Evolutionary conservation across 257 asterid species (phyloP).

Genomic region (Echites panduratus): DNA sequence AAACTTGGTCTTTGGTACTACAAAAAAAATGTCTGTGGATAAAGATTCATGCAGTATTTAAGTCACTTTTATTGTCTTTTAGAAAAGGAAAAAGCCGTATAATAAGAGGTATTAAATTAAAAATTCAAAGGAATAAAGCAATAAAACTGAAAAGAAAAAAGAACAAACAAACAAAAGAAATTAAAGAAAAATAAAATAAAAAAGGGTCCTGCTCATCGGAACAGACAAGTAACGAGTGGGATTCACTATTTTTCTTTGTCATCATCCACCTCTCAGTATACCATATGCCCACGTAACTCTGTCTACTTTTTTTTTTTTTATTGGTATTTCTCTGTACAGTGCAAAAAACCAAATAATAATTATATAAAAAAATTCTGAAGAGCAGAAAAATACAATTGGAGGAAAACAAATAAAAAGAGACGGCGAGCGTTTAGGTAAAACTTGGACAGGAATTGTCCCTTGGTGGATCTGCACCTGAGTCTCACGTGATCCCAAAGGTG

Average conservation of each 20-base stretch:
- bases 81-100: slow-evolving; percentile 16
- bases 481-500: not conserved
- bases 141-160: slow-evolving; percentile 24
- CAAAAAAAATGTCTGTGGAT: slow-evolving; percentile 41
- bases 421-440: not conserved
- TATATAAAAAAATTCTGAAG: not conserved
- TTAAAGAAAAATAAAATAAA: slow-evolving; percentile 24
- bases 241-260: slow-evolving; percentile 25
- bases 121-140: slow-evolving; percentile 44
- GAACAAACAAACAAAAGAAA: slow-evolving; percentile 37
- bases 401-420: not conserved
- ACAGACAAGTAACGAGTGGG: slow-evolving; percentile 40
- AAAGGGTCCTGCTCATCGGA: slow-evolving; percentile 15
- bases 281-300: slow-evolving; percentile 20
- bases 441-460: slow-evolving; percentile 8
- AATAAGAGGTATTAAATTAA: slow-evolving; percentile 27
- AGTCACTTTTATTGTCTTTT: slow-evolving; percentile 34
- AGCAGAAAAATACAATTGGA: not conserved
- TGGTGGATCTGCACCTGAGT: slow-evolving; percentile 5
- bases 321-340: slow-evolving; percentile 9
- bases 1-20: too few relatives aligned
- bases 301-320: slow-evolving; percentile 12
- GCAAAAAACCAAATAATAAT: not conserved
- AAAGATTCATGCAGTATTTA: slow-evolving; percentile 22
- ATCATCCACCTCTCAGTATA: slow-evolving; percentile 1